Evolutionary conservation across 768 basidiomycete species (phyloP).

Genomic region (Podaxis carcinomalis): DNA sequence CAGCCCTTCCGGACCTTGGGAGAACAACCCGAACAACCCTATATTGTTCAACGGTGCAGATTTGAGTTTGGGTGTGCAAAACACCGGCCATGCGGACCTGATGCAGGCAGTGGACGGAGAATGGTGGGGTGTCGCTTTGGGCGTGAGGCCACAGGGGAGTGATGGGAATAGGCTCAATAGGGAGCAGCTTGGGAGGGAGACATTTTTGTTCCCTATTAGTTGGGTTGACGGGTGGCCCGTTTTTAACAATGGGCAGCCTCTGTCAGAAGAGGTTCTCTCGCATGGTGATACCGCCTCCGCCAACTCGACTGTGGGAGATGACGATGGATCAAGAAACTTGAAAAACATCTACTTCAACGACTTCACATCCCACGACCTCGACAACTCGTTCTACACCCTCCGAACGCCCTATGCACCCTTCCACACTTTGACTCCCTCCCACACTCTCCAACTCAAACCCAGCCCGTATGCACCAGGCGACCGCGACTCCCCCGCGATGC

Average conservation of each 20-base stretch:
- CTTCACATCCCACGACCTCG: conserved; percentile 24
- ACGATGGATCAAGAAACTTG: not conserved
- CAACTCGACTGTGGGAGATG: not conserved
- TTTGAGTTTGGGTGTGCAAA: conserved; percentile 29
- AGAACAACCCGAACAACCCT: conserved; percentile 34
- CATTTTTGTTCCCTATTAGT: conserved; percentile 35
- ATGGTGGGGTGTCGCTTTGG: conserved; percentile 39
- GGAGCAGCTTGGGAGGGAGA: conserved; percentile 27
- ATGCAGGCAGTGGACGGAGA: conserved; percentile 29
- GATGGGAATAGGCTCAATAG: conserved; percentile 4
- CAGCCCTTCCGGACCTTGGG: conserved; percentile 35
- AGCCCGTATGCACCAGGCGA: conserved; percentile 36
- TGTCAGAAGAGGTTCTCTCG: conserved; percentile 12
- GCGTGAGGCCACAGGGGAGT: conserved; percentile 30
- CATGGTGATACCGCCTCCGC: not conserved
- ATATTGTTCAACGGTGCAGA: conserved; percentile 36
- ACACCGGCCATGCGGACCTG: conserved; percentile 35
- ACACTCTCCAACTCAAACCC: conserved; percentile 24
- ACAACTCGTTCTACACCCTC: conserved; percentile 31
- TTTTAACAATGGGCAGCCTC: conserved; percentile 27
- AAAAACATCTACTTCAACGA: conserved; percentile 20
- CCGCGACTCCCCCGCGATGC: conserved; percentile 30
- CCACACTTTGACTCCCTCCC: conserved; percentile 25
- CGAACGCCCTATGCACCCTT: conserved; percentile 36
- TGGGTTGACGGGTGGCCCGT: conserved; percentile 37